phyloP scores from a whole-genome alignment of 192 early-diverging fungal species.

The Backusella parvicylindrica region DNA sequence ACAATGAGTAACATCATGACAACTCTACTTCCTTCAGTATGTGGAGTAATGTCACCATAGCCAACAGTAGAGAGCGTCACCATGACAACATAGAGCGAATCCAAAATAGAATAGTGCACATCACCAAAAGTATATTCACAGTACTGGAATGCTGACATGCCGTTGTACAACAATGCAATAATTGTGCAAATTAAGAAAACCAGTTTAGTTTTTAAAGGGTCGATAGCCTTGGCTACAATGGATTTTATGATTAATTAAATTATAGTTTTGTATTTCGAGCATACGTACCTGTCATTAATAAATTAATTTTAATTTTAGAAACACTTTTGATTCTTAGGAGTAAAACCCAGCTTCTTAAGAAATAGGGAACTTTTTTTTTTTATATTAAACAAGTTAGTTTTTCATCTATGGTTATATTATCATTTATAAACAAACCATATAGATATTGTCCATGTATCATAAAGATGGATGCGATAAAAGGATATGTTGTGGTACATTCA shows the following conservation, averaged over 20 bases:
- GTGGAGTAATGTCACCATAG: slow-evolving; percentile 64
- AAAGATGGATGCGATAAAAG: slow-evolving; percentile 49
- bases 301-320: slow-evolving; percentile 48
- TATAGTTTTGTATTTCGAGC: not conserved
- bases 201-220: slow-evolving; percentile 50
- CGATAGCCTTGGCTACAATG: slow-evolving; percentile 38
- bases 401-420: not conserved
- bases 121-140: slow-evolving; percentile 50
- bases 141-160: slow-evolving; percentile 58
- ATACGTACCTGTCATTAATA: slow-evolving; percentile 44
- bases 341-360: slow-evolving; percentile 54
- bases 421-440: slow-evolving; percentile 26
- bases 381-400: not conserved
- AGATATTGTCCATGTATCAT: slow-evolving; percentile 42
- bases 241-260: not conserved
- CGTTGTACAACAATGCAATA: slow-evolving; percentile 55
- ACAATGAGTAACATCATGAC: slow-evolving; percentile 61
- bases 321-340: slow-evolving; percentile 52
- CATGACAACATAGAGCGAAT: slow-evolving; percentile 53
- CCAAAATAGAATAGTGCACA: slow-evolving; percentile 25
- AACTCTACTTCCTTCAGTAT: slow-evolving; percentile 46
- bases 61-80: slow-evolving; percentile 73
- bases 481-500: slow-evolving; percentile 48
- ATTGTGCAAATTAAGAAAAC: slow-evolving; percentile 51
- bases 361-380: slow-evolving; percentile 52